A percentile compares a stretch with the other conserved stretches of the same genome.
Evolutionary conservation across 306 rosid species (phyloP).

Genomic region (Quercus suber): DNA sequence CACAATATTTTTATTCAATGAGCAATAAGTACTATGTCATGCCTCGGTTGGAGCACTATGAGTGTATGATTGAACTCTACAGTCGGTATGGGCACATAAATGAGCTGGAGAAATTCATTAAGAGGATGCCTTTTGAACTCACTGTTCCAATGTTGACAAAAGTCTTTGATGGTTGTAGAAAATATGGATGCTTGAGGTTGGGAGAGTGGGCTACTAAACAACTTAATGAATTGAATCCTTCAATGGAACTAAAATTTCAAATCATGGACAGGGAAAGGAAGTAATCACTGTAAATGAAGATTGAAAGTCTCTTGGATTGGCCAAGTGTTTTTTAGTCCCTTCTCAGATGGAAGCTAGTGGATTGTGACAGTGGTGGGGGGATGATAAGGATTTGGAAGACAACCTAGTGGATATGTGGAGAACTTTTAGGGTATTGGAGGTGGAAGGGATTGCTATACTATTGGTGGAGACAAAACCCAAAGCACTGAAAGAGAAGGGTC

Average conservation of each 20-base stretch:
- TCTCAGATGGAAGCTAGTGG: too few relatives aligned
- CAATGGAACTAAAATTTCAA: conserved; percentile 6
- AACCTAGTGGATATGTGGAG: too few relatives aligned
- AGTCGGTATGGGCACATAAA: conserved; percentile 51
- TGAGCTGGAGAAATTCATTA: conserved; percentile 62
- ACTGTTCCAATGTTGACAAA: conserved; percentile 55
- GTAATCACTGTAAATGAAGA: neutral
- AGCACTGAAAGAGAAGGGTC: too few relatives aligned
- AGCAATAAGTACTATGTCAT: conserved; percentile 44
- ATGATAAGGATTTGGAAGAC: too few relatives aligned
- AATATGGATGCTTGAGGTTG: conserved; percentile 40
- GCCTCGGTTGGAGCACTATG: conserved; percentile 67
- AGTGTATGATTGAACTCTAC: conserved; percentile 73
- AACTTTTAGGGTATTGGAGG: too few relatives aligned
- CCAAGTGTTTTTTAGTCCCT: too few relatives aligned
- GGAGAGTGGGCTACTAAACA: conserved; percentile 47
- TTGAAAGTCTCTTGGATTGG: neutral
- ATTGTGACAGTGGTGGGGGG: too few relatives aligned
- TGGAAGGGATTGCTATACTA: too few relatives aligned
- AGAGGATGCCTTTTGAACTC: conserved; percentile 62
- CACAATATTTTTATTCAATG: conserved; percentile 52
- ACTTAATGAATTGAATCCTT: conserved; percentile 34
- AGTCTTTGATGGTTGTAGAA: conserved; percentile 47
- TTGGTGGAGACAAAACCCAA: too few relatives aligned
- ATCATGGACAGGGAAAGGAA: neutral